Conservation (phyloP, 805 yeast species). For the Lipomyces starkeyi region DNA sequence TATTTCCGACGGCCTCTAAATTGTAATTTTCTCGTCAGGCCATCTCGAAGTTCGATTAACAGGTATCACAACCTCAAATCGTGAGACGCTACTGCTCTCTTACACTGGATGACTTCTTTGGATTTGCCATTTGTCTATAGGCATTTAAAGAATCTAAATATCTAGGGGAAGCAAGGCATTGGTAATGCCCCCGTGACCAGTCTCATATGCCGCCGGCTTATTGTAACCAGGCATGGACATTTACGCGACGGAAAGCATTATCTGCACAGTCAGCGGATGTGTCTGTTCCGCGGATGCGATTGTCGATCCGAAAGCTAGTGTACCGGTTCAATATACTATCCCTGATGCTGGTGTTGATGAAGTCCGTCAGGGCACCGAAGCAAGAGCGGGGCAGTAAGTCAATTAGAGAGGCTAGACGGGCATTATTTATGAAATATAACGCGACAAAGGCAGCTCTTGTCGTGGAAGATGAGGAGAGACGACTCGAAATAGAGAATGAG, state of each 20-base stretch:
- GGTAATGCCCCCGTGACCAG: conserved; percentile 2
- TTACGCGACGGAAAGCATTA: neutral
- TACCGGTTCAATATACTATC: conserved; percentile 7
- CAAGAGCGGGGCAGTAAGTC: neutral
- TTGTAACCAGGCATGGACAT: neutral
- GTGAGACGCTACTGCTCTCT: neutral
- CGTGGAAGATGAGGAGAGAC: neutral
- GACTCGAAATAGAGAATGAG: neutral
- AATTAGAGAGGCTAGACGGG: neutral
- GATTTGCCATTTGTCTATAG: neutral
- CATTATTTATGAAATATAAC: neutral
- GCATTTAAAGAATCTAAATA: neutral
- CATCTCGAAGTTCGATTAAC: neutral
- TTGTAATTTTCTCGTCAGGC: neutral
- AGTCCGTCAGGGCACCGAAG: neutral
- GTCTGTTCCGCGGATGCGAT: neutral
- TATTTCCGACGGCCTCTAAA: neutral
- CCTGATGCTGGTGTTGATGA: neutral
- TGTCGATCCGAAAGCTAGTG: conserved; percentile 5
- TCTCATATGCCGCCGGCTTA: neutral
- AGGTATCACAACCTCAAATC: neutral
- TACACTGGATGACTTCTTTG: neutral
- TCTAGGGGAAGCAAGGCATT: neutral
- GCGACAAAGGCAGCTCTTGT: neutral
- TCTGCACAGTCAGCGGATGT: neutral